Evolutionary conservation across 2,329 filamentous ascomycete species (phyloP).

Genomic region (Aplosporella prunicola): DNA sequence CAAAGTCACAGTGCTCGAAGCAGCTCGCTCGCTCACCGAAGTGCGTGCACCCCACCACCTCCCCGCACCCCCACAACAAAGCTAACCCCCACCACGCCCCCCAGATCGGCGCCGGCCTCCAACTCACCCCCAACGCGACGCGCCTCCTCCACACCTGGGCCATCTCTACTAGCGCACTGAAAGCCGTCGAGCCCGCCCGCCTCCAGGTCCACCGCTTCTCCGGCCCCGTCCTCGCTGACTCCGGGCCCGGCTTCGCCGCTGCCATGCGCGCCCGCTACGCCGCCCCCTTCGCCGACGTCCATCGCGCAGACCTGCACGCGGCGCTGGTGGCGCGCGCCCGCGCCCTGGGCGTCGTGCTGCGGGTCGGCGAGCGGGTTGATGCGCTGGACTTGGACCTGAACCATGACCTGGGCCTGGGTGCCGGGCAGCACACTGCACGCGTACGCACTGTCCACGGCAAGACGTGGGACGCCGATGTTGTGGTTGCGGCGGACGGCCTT

Average conservation of each 20-base stretch:
- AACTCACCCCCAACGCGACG: slow-evolving; percentile 33
- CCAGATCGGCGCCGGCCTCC: slow-evolving; percentile 27
- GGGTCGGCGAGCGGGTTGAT: slow-evolving; percentile 40
- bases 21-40: slow-evolving; percentile 33
- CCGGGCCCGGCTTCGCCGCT: slow-evolving; percentile 43
- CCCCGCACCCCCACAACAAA: not conserved
- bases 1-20: slow-evolving; percentile 34
- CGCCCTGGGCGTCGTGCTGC: slow-evolving; percentile 44
- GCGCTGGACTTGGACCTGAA: slow-evolving; percentile 38
- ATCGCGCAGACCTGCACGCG: slow-evolving; percentile 52
- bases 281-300: slow-evolving; percentile 51
- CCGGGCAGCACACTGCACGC: no score
- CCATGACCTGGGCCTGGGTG: no score
- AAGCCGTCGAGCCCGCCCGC: slow-evolving; percentile 36
- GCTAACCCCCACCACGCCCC: not conserved
- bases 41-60: slow-evolving; percentile 19
- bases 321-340: slow-evolving; percentile 43
- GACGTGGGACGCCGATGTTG: slow-evolving; percentile 41
- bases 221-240: slow-evolving; percentile 38
- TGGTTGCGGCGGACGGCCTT: slow-evolving; percentile 56
- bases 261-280: slow-evolving; percentile 47
- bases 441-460: slow-evolving; percentile 30
- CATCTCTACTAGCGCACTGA: slow-evolving; percentile 32
- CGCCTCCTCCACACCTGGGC: slow-evolving; percentile 43
- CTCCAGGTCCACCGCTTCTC: slow-evolving; percentile 47